phyloP scores from a whole-genome alignment of 2,329 filamentous ascomycete genomes.

The Zymoseptoria passerinii region DNA sequence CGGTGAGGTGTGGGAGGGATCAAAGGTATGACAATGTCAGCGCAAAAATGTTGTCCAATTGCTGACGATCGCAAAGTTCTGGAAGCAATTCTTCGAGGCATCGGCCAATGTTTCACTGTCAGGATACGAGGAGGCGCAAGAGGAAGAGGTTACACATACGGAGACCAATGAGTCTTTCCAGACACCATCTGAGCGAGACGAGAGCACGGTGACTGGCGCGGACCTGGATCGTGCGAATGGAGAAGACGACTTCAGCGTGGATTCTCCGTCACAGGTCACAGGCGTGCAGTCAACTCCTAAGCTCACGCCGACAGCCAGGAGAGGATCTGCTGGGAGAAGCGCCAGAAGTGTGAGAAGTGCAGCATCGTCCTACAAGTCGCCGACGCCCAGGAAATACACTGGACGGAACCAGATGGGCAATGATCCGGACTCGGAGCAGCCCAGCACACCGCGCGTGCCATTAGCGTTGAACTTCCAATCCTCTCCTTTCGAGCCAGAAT shows the following conservation, averaged over 20 bases:
- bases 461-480: slow-evolving; percentile 24
- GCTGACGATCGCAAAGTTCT: slow-evolving; percentile 56
- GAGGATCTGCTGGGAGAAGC: not conserved
- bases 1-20: slow-evolving; percentile 89
- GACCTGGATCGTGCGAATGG: slow-evolving; percentile 16
- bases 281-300: slow-evolving; percentile 54
- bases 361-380: slow-evolving; percentile 21
- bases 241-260: slow-evolving; percentile 51
- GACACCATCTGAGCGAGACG: slow-evolving; percentile 22
- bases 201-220: slow-evolving; percentile 30
- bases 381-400: slow-evolving; percentile 35
- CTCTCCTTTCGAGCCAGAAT: slow-evolving; percentile 46
- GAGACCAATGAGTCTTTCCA: slow-evolving; percentile 25
- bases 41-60: not conserved
- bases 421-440: slow-evolving; percentile 18
- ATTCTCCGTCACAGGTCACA: slow-evolving; percentile 45
- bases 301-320: slow-evolving; percentile 29
- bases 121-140: slow-evolving; percentile 77
- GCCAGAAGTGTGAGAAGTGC: slow-evolving; percentile 3
- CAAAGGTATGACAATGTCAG: slow-evolving; percentile 56
- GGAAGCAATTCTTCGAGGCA: slow-evolving; percentile 99
- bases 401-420: slow-evolving; percentile 27
- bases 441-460: slow-evolving; percentile 24
- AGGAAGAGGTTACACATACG: slow-evolving; percentile 45
- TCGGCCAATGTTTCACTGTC: slow-evolving; percentile 95